Evolutionary conservation across 352 stramenopile genomes (phyloP).

Genomic region (Thalassiosira exigua): DNA sequence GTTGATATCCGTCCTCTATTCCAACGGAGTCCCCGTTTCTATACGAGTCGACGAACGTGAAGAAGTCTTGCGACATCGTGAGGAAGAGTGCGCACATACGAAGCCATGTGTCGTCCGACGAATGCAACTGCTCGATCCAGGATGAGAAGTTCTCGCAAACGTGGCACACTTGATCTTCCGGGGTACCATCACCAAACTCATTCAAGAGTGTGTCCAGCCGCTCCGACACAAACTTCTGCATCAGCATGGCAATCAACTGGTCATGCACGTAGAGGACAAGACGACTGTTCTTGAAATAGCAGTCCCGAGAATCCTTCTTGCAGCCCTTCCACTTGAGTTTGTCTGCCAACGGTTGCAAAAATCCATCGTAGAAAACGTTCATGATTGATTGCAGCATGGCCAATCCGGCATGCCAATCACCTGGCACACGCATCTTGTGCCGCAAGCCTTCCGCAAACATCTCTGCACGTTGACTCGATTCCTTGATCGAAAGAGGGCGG

Average conservation of each 20-base stretch:
- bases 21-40: neutral
- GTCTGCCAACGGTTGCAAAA: constrained; percentile 12
- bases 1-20: constrained; percentile 17
- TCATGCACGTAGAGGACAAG: too few species aligned
- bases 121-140: neutral
- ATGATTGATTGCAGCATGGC: constrained; percentile 15
- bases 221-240: constrained; percentile 2
- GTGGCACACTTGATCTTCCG: neutral
- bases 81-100: too few species aligned
- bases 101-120: neutral
- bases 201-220: neutral
- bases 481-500: neutral
- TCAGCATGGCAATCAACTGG: too few species aligned
- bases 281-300: too few species aligned
- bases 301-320: too few species aligned
- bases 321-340: too few species aligned
- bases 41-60: constrained; percentile 11
- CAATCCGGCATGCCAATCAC: constrained; percentile 32
- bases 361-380: constrained; percentile 11
- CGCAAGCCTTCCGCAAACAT: neutral
- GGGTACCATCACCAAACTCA: neutral
- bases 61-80: constrained; percentile 8
- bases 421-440: constrained; percentile 6
- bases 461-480: neutral
- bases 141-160: too few species aligned